Evolutionary conservation across 805 yeast genomes (phyloP).

Genomic region (Myxozyma lipomycoides): DNA sequence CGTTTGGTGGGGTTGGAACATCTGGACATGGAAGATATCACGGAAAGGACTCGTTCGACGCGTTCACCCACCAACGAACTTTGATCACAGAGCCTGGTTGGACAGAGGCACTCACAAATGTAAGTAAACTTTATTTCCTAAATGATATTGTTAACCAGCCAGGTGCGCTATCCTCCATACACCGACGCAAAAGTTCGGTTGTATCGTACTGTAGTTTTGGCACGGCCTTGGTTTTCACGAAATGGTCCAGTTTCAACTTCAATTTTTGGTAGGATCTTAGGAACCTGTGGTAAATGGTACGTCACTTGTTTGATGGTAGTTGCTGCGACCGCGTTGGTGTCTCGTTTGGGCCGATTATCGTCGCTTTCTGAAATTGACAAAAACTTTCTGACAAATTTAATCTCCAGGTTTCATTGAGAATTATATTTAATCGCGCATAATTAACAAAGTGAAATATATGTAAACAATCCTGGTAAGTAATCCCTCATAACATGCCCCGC

Average conservation of each 20-base stretch:
- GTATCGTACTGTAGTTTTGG: not conserved
- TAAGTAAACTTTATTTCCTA: constrained; percentile 49
- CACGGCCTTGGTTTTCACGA: constrained; percentile 18
- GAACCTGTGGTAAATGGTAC: not conserved
- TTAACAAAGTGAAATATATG: too few relatives aligned
- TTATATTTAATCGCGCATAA: too few relatives aligned
- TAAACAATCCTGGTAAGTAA: too few relatives aligned
- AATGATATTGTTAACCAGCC: not conserved
- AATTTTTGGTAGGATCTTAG: constrained; percentile 1
- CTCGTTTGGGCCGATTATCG: too few relatives aligned
- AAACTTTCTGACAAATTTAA: too few relatives aligned
- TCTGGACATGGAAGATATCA: constrained; percentile 86
- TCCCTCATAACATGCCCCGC: too few relatives aligned
- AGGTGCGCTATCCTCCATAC: constrained; percentile 23
- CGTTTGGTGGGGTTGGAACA: constrained; percentile 87
- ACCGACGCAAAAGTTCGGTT: constrained; percentile 2
- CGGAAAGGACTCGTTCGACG: constrained; percentile 61
- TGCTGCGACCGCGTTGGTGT: not conserved
- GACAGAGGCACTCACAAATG: constrained; percentile 55
- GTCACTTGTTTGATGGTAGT: not conserved
- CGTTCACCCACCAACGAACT: constrained; percentile 76
- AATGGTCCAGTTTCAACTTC: constrained; percentile 19
- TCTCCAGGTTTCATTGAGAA: too few relatives aligned
- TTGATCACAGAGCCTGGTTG: constrained; percentile 60
- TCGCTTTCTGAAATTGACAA: too few relatives aligned